phyloP scores from a whole-genome alignment of 495 filamentous ascomycete genomes.

The Annulohypoxylon stygium region DNA sequence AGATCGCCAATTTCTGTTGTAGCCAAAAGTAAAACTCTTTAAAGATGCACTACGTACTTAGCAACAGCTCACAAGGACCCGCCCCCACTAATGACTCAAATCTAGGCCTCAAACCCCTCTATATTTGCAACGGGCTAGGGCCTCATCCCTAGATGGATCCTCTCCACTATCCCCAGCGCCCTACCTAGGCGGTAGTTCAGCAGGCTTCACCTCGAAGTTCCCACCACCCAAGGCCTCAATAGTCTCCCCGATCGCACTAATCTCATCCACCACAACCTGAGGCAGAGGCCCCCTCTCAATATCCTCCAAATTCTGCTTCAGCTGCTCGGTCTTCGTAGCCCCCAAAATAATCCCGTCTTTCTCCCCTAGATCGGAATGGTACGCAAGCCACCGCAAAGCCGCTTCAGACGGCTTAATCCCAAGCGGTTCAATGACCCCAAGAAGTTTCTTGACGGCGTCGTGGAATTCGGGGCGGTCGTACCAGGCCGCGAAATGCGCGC shows the following conservation, averaged over 20 bases:
- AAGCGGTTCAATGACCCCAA: constrained; percentile 21
- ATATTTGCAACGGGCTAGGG: no score
- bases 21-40: no score
- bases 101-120: no score
- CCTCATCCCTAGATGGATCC: no score
- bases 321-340: constrained; percentile 62
- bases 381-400: constrained; percentile 68
- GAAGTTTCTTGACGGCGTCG: constrained; percentile 54
- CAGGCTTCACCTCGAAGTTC: constrained; percentile 21
- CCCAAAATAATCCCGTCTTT: constrained; percentile 69
- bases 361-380: constrained; percentile 62
- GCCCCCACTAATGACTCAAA: no score
- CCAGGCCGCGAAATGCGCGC: constrained; percentile 15
- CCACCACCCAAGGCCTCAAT: constrained; percentile 28
- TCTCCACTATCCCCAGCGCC: neutral
- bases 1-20: no score
- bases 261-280: constrained; percentile 20
- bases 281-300: constrained; percentile 68
- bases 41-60: no score
- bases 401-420: constrained; percentile 59
- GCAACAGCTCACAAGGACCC: no score
- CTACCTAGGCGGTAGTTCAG: constrained; percentile 18
- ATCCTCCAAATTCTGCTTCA: constrained; percentile 66
- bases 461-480: constrained; percentile 60
- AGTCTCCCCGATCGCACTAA: constrained; percentile 20